Base-by-base conservation (phyloP, 2,329 filamentous ascomycete species). In the Zasmidium angulare region DNA sequence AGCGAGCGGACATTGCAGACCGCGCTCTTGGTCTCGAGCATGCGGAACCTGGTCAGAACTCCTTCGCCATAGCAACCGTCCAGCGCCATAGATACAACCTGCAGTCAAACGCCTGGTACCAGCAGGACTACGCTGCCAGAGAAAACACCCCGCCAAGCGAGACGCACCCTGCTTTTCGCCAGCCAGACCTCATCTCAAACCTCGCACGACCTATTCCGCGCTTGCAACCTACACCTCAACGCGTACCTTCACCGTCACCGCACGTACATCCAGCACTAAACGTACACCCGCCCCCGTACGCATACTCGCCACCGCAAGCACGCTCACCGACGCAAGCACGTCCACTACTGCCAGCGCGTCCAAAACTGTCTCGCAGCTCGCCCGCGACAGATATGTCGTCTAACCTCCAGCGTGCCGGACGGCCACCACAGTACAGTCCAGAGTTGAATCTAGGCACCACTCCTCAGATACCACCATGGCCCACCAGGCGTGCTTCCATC, bases 401-500 rank as follows among this genome's bases (percentile, higher is more conserved):
- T n/a, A n/a, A n/a, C 7, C 69, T 72, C 56, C 59, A 71, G 55
- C 61, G 63, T 43, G 58, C 61, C 10, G 56, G 61, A 12, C 60
- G 52, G 17, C 29, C 55, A 24, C 22, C 55, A 4, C 20, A n/a
- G n/a, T n/a, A 53, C n/a, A 63, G 63, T 29, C 61, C 65, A 4
- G 55, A 58, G 47, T 60, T 72, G 11, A 64, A 72, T 40, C 66
- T 73, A 9, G 56, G 43, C 60, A 63, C 17, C 59, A 72, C 40
- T 66, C 74, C 47, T 55, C 56, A 63, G 17, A 26, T 43, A 22
- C 63, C 63, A 7, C 63, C 63, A 2, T 29, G 69, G 43, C 72
- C 70, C 14, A 79, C 78, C 1, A 63, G 65, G 11, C 73, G 78
- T 56, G 76, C 68, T 14, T 66, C 69, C 43, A 74, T 80, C 24